Evolutionary conservation across 495 filamentous ascomycete genomes (phyloP).

Genomic region (Penicillium coffeae): DNA sequence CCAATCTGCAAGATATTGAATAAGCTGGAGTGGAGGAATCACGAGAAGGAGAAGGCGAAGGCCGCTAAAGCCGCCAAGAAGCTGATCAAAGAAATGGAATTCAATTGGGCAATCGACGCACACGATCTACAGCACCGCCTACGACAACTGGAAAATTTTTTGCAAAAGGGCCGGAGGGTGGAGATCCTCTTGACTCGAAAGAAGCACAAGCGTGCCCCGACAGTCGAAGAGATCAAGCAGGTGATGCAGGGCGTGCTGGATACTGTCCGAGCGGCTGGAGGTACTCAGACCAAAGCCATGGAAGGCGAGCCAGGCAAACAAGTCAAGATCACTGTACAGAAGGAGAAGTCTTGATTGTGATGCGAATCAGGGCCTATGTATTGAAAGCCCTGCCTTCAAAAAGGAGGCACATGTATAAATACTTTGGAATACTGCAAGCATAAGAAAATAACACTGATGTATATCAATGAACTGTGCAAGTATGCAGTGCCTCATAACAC

Average conservation of each 20-base stretch:
- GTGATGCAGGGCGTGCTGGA: constrained; percentile 38
- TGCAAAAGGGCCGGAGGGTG: constrained; percentile 60
- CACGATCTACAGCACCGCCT: constrained; percentile 63
- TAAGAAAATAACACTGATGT: too few relatives aligned
- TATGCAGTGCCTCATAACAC: too few relatives aligned
- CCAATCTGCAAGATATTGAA: constrained; percentile 68
- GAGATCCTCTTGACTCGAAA: constrained; percentile 55
- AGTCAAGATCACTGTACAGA: constrained; percentile 36
- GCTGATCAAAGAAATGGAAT: constrained; percentile 65
- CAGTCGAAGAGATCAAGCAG: constrained; percentile 39
- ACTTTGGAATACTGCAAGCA: too few relatives aligned
- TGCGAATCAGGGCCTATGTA: neutral
- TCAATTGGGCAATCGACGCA: constrained; percentile 77
- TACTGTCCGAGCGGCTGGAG: constrained; percentile 33
- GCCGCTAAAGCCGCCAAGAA: constrained; percentile 28
- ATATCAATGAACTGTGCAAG: too few relatives aligned
- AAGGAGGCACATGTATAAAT: too few relatives aligned
- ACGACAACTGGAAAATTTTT: constrained; percentile 55
- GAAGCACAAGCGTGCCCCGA: constrained; percentile 39
- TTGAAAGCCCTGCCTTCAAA: too few relatives aligned
- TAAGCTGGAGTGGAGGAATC: constrained; percentile 39
- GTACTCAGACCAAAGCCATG: constrained; percentile 36
- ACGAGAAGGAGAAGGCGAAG: constrained; percentile 41
- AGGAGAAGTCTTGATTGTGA: constrained; percentile 21
- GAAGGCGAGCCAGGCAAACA: constrained; percentile 42